These are phyloP conservation scores for Neocucurbitaria cava DNA, from an alignment of 2,329 filamentous ascomycete genomes.

Conservation along the genomic window DNA sequence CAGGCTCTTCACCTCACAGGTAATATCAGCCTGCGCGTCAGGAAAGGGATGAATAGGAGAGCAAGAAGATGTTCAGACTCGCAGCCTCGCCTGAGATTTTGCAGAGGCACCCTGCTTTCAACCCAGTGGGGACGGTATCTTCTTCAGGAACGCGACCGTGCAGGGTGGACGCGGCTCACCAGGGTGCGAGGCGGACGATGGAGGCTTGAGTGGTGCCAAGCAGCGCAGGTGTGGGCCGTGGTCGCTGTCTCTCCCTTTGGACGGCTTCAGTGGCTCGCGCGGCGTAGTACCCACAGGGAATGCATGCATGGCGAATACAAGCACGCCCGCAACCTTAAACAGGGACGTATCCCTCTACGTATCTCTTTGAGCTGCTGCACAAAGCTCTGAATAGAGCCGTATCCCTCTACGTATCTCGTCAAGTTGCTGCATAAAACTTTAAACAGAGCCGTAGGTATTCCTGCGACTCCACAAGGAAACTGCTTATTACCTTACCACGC, in stretches of 20 bases:
- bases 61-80: conserved; percentile 1
- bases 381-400: no score
- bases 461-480: background rate
- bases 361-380: no score
- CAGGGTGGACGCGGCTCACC: conserved; percentile 17
- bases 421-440: no score
- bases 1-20: background rate
- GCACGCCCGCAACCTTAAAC: no score
- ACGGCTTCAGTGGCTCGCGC: conserved; percentile 9
- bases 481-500: no score
- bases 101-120: conserved; percentile 9
- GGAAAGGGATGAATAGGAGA: background rate
- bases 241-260: conserved; percentile 8
- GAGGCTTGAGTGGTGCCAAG: conserved; percentile 7
- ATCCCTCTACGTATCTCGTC: no score
- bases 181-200: conserved; percentile 7
- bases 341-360: no score
- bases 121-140: conserved; percentile 11
- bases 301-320: conserved; percentile 4
- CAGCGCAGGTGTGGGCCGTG: conserved; percentile 6
- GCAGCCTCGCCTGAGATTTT: conserved; percentile 11
- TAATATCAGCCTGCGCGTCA: background rate
- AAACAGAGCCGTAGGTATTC: no score
- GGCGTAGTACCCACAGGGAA: background rate
- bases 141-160: conserved; percentile 24